phyloP scores from a whole-genome alignment of 2,329 filamentous ascomycete species.

The Cercospora nicotianae region DNA sequence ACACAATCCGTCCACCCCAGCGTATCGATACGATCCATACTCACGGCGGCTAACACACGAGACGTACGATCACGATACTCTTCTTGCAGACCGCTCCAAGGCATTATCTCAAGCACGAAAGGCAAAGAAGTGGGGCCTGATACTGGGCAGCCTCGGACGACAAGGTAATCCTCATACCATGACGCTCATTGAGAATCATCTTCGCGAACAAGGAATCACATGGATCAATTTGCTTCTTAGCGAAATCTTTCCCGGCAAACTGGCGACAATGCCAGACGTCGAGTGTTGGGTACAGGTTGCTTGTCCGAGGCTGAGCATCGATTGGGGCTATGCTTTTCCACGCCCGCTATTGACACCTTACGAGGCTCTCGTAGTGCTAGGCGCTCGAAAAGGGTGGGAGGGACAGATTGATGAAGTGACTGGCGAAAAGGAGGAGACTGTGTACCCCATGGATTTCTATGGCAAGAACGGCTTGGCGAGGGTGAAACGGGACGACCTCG shows the following conservation, averaged over 20 bases:
- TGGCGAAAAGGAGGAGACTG: constrained; percentile 25
- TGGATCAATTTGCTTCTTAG: constrained; percentile 84
- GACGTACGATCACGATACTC: constrained; percentile 86
- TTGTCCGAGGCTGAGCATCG: constrained; percentile 93
- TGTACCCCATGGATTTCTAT: constrained; percentile 98
- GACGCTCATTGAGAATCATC: constrained; percentile 75
- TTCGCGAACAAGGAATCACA: constrained; percentile 70
- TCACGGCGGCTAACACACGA: constrained; percentile 88
- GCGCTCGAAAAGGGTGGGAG: constrained; percentile 69
- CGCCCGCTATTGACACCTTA: constrained; percentile 88
- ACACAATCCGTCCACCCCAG: constrained; percentile 85
- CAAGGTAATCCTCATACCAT: constrained; percentile 96
- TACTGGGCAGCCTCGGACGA: constrained; percentile 85
- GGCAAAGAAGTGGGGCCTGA: constrained; percentile 90
- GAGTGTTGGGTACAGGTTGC: constrained; percentile 99
- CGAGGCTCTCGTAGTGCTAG: constrained; percentile 88
- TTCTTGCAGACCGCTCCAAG: constrained; percentile 74
- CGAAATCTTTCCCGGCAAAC: constrained; percentile 94
- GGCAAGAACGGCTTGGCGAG: constrained; percentile 86
- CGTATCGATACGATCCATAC: constrained; percentile 97
- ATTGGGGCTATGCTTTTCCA: constrained; percentile 97
- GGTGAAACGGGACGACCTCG: constrained; percentile 54
- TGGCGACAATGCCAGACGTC: constrained; percentile 88
- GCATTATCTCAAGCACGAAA: constrained; percentile 74
- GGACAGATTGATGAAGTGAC: constrained; percentile 26